Conservation (phyloP, 257 asterid genomes). For the Capsicum rhomboideum region DNA sequence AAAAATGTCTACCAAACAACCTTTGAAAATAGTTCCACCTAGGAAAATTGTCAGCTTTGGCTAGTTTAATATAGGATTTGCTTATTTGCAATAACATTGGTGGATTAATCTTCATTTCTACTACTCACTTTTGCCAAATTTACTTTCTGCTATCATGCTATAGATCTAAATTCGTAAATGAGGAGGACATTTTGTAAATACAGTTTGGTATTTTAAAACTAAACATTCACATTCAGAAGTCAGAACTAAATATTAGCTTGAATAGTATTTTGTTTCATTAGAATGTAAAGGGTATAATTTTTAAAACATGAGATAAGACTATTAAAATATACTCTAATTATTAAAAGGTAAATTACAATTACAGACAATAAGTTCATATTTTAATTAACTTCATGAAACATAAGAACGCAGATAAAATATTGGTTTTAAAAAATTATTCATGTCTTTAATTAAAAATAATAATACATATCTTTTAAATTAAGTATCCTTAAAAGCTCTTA, state of each 20-base stretch:
- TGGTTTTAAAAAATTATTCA: not conserved
- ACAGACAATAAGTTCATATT: not conserved
- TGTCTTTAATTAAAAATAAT: not conserved
- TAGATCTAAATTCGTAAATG: not conserved
- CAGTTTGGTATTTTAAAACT: not conserved
- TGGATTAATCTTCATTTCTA: not conserved
- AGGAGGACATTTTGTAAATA: not conserved
- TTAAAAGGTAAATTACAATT: not conserved
- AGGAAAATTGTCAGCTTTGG: no score
- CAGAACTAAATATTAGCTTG: not conserved
- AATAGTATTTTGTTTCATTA: not conserved
- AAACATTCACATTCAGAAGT: not conserved
- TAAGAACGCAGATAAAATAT: not conserved
- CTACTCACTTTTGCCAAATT: not conserved
- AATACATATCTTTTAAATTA: not conserved
- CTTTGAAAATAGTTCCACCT: not conserved
- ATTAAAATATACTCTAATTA: not conserved
- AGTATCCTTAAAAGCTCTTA: not conserved
- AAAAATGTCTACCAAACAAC: not conserved
- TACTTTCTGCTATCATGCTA: not conserved
- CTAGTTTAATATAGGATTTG: not conserved
- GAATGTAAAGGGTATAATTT: not conserved
- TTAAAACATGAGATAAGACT: not conserved
- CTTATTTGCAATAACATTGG: not conserved
- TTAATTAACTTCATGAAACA: not conserved